Conservation (phyloP, 1,139 yeast genomes). For the Pneumocystis carinii region DNA sequence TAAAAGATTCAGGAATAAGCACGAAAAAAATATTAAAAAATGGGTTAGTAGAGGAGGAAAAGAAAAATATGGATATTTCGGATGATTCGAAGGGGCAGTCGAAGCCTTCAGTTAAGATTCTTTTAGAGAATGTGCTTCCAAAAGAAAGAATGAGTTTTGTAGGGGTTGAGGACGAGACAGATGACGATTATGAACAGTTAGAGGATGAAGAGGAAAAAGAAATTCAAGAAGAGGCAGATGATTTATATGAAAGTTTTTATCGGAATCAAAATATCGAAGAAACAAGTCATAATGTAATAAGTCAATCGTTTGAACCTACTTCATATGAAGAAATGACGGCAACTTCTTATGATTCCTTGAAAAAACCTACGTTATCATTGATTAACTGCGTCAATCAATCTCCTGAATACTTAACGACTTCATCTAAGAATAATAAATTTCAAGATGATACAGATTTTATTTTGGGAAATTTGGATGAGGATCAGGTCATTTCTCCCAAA, state of each 20-base stretch:
- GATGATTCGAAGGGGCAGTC: background rate
- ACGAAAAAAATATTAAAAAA: background rate
- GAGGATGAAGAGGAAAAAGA: background rate
- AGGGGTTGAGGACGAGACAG: background rate
- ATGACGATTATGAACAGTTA: background rate
- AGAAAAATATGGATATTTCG: background rate
- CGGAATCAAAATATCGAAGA: background rate
- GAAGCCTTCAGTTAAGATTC: background rate
- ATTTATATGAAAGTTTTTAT: background rate
- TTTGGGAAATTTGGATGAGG: constrained; percentile 9
- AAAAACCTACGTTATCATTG: background rate
- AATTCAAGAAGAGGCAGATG: background rate
- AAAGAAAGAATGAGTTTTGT: background rate
- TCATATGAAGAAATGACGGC: background rate
- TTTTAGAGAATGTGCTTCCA: background rate
- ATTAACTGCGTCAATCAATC: background rate
- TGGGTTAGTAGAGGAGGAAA: background rate
- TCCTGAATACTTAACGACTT: constrained; percentile 1
- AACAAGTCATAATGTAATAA: background rate
- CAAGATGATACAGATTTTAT: constrained; percentile 10
- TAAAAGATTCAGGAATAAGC: too few relatives aligned
- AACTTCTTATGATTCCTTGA: background rate
- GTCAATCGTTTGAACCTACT: background rate
- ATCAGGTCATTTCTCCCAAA: constrained; percentile 5
- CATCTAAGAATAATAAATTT: constrained; percentile 2